Evolutionary conservation across 73 alveolate genomes (phyloP).

Genomic region (Paraurostyla sp.): DNA sequence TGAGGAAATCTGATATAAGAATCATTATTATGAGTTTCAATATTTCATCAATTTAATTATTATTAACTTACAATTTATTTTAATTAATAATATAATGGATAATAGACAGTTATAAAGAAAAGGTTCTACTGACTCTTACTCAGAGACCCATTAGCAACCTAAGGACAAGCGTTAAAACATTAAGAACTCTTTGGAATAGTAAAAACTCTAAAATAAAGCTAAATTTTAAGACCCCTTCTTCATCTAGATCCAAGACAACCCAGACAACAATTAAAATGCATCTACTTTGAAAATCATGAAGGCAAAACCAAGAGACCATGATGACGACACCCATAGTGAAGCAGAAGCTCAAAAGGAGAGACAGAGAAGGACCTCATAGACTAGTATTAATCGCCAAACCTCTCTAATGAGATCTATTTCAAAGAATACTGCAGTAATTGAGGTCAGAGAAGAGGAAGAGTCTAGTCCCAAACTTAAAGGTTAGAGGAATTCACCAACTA

Average conservation of each 20-base stretch:
- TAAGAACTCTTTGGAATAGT: neutral
- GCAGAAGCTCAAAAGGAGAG: neutral
- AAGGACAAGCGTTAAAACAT: neutral
- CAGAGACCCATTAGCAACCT: too few species aligned
- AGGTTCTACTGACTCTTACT: constrained; percentile 3
- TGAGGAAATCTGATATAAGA: too few species aligned
- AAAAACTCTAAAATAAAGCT: neutral
- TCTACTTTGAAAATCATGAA: constrained; percentile 13
- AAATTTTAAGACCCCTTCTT: constrained; percentile 50
- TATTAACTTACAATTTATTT: neutral
- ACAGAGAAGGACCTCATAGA: neutral
- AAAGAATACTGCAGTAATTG: constrained; percentile 14
- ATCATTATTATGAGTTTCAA: too few species aligned
- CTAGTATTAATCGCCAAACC: too few species aligned
- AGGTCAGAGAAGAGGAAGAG: constrained; percentile 51
- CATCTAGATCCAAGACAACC: constrained; percentile 6
- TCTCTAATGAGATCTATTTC: too few species aligned
- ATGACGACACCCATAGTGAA: constrained; percentile 4
- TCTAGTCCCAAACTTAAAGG: neutral
- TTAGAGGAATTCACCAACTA: neutral
- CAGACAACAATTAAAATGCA: neutral
- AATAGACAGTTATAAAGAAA: constrained; percentile 42
- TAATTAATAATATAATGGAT: neutral
- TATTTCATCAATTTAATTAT: too few species aligned
- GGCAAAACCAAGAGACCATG: neutral